Conservation (phyloP, 2,329 filamentous ascomycete species). For the Aureobasidium sp. region DNA sequence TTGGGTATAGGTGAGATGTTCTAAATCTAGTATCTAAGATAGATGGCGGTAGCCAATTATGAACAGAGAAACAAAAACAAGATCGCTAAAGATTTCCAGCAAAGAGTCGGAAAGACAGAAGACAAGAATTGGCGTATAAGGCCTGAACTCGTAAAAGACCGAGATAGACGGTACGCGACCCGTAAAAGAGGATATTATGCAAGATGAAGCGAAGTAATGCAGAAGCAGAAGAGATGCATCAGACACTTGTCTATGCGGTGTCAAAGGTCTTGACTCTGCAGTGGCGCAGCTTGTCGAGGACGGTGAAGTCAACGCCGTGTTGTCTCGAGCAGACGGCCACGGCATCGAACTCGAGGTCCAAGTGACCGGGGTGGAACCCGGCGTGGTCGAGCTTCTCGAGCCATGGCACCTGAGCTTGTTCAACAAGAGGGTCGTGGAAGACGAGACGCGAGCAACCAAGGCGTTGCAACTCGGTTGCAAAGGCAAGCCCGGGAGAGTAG, state of each 20-base stretch:
- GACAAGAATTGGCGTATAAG: conserved; percentile 4
- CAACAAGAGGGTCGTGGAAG: conserved; percentile 18
- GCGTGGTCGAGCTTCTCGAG: conserved; percentile 15
- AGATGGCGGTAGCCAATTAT: neutral
- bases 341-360: conserved; percentile 16
- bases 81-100: neutral
- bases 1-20: neutral
- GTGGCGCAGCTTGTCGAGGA: conserved; percentile 14
- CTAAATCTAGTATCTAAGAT: conserved; percentile 3
- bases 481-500: conserved; percentile 17
- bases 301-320: conserved; percentile 16
- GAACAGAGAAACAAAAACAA: neutral
- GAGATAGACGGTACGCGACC: conserved; percentile 3
- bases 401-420: conserved; percentile 15
- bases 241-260: neutral
- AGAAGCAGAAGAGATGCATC: neutral
- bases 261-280: conserved; percentile 14
- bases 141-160: conserved; percentile 9
- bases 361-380: conserved; percentile 10
- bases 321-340: conserved; percentile 18
- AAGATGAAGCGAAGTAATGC: neutral
- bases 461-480: conserved; percentile 14
- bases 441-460: conserved; percentile 14
- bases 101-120: neutral
- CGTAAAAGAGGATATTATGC: neutral